Conservation (phyloP, 192 early-diverging fungal species). For the Linnemannia elongata region DNA sequence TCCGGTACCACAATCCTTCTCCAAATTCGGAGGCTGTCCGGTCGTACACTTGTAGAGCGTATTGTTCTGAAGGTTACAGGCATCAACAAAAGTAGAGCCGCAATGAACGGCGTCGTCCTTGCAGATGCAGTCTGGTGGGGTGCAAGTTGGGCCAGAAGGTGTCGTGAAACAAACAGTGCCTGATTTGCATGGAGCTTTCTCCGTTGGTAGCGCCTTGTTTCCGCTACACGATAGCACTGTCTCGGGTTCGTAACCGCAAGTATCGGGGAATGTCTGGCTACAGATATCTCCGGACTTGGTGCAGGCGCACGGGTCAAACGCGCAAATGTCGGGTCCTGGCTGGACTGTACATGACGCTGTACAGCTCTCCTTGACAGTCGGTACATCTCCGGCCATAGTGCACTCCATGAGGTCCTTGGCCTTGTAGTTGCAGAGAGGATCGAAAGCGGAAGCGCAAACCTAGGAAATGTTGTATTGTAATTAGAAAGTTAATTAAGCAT, state of each 20-base stretch:
- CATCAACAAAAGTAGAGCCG: not conserved
- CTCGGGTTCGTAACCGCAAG: not conserved
- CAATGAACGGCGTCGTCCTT: not conserved
- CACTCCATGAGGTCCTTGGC: too few species aligned
- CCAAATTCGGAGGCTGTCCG: not conserved
- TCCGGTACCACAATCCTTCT: not conserved
- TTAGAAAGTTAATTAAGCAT: too few species aligned
- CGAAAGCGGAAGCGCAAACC: too few species aligned
- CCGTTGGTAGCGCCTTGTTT: not conserved
- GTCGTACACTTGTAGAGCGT: not conserved
- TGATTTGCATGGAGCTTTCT: not conserved
- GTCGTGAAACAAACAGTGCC: not conserved
- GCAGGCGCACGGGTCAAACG: not conserved
- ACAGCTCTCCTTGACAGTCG: too few species aligned
- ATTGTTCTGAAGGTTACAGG: not conserved
- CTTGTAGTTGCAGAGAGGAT: too few species aligned
- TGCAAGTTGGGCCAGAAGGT: not conserved
- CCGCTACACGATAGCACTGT: too few species aligned
- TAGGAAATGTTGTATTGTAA: too few species aligned
- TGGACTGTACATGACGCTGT: too few species aligned
- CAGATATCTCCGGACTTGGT: not conserved
- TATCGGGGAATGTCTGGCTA: not conserved
- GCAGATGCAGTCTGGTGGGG: not conserved
- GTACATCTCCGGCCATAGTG: too few species aligned
- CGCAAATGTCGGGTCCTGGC: not conserved